Conservation (phyloP, 2,329 filamentous ascomycete genomes). For the Coccinonectria pachysandricola region DNA sequence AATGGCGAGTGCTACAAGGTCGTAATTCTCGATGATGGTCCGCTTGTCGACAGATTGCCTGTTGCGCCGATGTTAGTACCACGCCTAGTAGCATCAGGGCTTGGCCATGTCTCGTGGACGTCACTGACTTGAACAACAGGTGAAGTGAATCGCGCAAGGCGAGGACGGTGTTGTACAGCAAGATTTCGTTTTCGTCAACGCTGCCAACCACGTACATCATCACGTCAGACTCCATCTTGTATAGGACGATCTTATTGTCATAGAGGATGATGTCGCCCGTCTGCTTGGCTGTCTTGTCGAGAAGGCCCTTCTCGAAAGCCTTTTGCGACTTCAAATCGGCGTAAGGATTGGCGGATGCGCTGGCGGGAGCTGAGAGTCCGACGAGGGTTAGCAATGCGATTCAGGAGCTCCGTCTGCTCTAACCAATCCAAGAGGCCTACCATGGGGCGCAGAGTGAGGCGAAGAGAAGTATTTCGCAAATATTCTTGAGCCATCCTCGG, state of each 20-base stretch:
- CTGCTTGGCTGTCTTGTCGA: conserved; percentile 94
- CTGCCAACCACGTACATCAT: conserved; percentile 91
- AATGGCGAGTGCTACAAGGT: conserved; percentile 83
- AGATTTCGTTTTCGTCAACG: conserved; percentile 89
- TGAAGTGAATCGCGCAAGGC: conserved; percentile 85
- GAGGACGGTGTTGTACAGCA: conserved; percentile 89
- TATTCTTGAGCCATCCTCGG: conserved; percentile 83
- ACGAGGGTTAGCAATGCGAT: conserved; percentile 23
- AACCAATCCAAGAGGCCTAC: too few relatives aligned
- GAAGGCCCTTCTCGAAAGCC: conserved; percentile 87
- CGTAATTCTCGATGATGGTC: conserved; percentile 97
- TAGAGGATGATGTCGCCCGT: conserved; percentile 94
- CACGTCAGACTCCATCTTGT: conserved; percentile 96
- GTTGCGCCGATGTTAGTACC: too few relatives aligned
- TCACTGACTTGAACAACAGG: conserved; percentile 75
- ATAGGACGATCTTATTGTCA: conserved; percentile 91
- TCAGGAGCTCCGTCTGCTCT: too few relatives aligned
- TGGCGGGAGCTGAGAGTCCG: conserved; percentile 25
- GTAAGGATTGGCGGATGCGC: conserved; percentile 63
- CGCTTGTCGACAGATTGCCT: conserved; percentile 96
- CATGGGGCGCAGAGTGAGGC: conserved; percentile 40
- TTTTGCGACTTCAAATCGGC: conserved; percentile 87
- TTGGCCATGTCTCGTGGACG: too few relatives aligned
- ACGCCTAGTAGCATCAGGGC: too few relatives aligned
- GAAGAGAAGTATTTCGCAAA: conserved; percentile 84